A percentile compares a stretch with the other conserved stretches of the same genome.
Evolutionary conservation across 441 rosid genomes (phyloP).

Genomic region (Raphanus hybrid): DNA sequence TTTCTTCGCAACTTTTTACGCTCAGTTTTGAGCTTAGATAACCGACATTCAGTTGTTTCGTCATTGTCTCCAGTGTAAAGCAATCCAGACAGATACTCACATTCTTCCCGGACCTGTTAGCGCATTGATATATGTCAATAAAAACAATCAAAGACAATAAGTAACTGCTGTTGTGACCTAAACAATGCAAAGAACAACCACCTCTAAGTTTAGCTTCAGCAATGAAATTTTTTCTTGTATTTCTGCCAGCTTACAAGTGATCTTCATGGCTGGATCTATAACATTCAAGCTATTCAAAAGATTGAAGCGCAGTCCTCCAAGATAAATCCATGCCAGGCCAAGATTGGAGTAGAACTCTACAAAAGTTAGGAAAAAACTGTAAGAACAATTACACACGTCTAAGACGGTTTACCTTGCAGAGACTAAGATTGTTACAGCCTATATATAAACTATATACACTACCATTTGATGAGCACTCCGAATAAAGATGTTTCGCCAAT

Average conservation of each 20-base stretch:
- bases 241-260: conserved; percentile 62
- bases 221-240: conserved; percentile 64
- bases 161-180: conserved; percentile 16
- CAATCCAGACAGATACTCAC: conserved; percentile 77
- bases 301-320: conserved; percentile 78
- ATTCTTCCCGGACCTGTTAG: conserved; percentile 79
- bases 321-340: conserved; percentile 75
- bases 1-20: conserved; percentile 60
- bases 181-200: conserved; percentile 42
- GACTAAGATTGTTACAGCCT: conserved; percentile 13
- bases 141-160: conserved; percentile 12
- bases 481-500: conserved; percentile 64
- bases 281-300: conserved; percentile 72
- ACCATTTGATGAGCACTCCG: conserved; percentile 58
- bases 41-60: conserved; percentile 46
- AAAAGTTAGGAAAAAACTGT: conserved; percentile 31
- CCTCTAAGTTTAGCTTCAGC: conserved; percentile 83
- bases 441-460: conserved; percentile 28
- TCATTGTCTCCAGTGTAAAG: conserved; percentile 53
- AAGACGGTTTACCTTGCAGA: conserved; percentile 4
- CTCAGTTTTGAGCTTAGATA: conserved; percentile 62
- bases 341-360: conserved; percentile 59
- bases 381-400: conserved; percentile 4
- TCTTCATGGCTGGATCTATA: conserved; percentile 86
- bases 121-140: conserved; percentile 19